Conservation (phyloP, 73 alveolate species). For the Symbiodinium natans region DNA sequence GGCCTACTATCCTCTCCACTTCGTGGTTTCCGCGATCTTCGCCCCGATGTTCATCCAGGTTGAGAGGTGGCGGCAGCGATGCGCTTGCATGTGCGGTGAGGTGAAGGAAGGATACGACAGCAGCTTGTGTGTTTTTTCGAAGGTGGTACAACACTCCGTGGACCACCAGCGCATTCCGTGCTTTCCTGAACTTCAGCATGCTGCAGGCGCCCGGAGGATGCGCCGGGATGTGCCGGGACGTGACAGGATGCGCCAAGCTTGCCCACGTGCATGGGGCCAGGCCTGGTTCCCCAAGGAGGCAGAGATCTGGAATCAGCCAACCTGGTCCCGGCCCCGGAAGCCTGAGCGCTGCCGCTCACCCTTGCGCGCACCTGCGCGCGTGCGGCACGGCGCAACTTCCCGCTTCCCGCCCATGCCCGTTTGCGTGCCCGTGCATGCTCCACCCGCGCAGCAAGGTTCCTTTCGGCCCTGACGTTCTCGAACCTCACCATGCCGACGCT, state of each 20-base stretch:
- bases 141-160: slow-evolving; percentile 47
- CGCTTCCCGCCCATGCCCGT: too few relatives aligned
- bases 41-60: slow-evolving; percentile 90
- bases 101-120: background rate
- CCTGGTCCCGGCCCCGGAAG: slow-evolving; percentile 26
- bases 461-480: slow-evolving; percentile 72
- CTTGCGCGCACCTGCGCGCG: too few relatives aligned
- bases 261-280: too few relatives aligned
- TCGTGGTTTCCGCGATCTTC: slow-evolving; percentile 37
- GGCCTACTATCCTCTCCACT: slow-evolving; percentile 83
- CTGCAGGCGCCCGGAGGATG: slow-evolving; percentile 12
- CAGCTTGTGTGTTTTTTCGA: background rate
- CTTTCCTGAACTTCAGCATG: slow-evolving; percentile 85
- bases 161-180: slow-evolving; percentile 70
- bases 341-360: too few relatives aligned
- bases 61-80: too few relatives aligned
- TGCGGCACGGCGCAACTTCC: too few relatives aligned
- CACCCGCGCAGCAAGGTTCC: too few relatives aligned
- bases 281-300: slow-evolving; percentile 77
- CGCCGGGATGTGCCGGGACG: background rate
- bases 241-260: too few relatives aligned
- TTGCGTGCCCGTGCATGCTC: too few relatives aligned
- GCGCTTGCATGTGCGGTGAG: background rate
- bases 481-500: slow-evolving; percentile 66
- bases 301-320: slow-evolving; percentile 79